Evolutionary conservation across 495 filamentous ascomycete genomes (phyloP).

Genomic region (Xylaria longipes): DNA sequence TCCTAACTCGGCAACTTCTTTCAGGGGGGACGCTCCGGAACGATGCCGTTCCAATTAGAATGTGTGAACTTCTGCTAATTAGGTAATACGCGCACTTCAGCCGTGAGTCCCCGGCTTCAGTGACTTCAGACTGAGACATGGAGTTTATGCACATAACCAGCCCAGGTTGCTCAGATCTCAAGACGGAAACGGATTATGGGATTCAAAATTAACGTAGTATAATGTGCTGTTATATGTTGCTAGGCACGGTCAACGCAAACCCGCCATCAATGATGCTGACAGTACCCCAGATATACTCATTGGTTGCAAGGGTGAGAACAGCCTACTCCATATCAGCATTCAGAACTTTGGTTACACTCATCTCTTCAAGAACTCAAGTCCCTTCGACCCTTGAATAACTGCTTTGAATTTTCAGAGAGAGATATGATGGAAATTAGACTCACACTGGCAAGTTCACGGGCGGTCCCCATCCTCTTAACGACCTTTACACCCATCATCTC

Average conservation of each 20-base stretch:
- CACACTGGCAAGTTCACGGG: slow-evolving; percentile 38
- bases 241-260: slow-evolving; percentile 9
- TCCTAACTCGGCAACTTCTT: too few relatives aligned
- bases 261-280: slow-evolving; percentile 29
- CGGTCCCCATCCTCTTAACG: slow-evolving; percentile 38
- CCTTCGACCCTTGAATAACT: neutral
- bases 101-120: too few relatives aligned
- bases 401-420: neutral
- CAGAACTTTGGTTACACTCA: neutral
- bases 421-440: neutral
- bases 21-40: too few relatives aligned
- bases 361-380: neutral
- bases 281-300: slow-evolving; percentile 40
- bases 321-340: slow-evolving; percentile 23
- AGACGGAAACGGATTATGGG: too few relatives aligned
- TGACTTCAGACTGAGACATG: too few relatives aligned
- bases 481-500: slow-evolving; percentile 24
- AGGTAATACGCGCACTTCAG: too few relatives aligned
- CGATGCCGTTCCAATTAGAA: too few relatives aligned
- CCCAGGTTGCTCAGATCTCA: too few relatives aligned
- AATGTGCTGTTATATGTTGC: slow-evolving; percentile 19
- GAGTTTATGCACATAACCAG: too few relatives aligned
- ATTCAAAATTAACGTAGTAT: too few relatives aligned
- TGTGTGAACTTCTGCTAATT: too few relatives aligned
- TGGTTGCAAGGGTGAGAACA: slow-evolving; percentile 34